A percentile compares a stretch with the other conserved stretches of the same genome.
These are phyloP conservation scores for Zizania palustris DNA, from an alignment of 202 grass and related monocot species.

Conservation along the genomic window DNA sequence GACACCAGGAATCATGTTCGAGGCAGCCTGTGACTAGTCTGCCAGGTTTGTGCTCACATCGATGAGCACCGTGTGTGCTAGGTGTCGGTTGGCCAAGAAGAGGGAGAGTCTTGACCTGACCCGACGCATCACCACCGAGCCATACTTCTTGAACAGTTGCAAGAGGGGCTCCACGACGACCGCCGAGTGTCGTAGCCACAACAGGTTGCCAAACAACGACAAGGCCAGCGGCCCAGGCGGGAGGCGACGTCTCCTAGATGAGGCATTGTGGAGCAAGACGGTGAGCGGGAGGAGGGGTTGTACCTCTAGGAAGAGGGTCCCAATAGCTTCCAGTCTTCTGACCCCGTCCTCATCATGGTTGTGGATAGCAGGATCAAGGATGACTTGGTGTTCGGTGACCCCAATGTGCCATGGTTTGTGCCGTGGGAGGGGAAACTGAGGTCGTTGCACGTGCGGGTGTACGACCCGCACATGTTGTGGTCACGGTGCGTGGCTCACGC, in stretches of 20 bases:
- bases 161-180: constrained; percentile 40
- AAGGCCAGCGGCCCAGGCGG: constrained; percentile 46
- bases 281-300: constrained; percentile 34
- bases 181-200: constrained; percentile 24
- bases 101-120: constrained; percentile 36
- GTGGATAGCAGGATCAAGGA: too few species aligned
- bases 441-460: too few species aligned
- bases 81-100: constrained; percentile 46
- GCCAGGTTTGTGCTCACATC: constrained; percentile 19
- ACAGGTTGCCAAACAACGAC: constrained; percentile 45
- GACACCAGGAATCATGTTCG: constrained; percentile 22
- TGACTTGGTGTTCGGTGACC: too few species aligned
- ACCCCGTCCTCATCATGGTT: too few species aligned
- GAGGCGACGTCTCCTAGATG: neutral
- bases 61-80: constrained; percentile 55
- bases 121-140: constrained; percentile 50
- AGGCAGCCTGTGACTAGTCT: neutral
- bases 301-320: too few species aligned
- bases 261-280: neutral
- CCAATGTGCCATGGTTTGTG: too few species aligned
- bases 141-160: constrained; percentile 29
- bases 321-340: too few species aligned
- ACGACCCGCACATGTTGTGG: too few species aligned
- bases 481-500: too few species aligned
- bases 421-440: too few species aligned